Conservation (phyloP, 371 early-diverging fungal genomes). For the Mycotypha africana region DNA sequence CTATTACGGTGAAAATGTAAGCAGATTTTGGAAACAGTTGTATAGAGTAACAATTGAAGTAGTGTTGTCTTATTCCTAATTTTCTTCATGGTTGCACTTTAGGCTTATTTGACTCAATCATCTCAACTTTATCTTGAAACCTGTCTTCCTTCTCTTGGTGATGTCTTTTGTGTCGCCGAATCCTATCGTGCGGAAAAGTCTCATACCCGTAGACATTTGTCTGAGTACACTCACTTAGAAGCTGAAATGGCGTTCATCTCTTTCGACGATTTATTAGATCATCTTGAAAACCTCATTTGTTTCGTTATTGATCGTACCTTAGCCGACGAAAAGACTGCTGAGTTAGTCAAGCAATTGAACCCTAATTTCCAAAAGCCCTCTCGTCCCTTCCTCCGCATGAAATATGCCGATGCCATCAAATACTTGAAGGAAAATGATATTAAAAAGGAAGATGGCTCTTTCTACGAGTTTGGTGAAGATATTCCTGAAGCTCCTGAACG, state of each 20-base stretch:
- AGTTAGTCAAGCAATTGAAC: constrained; percentile 86
- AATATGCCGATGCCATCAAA: constrained; percentile 96
- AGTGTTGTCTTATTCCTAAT: too few relatives aligned
- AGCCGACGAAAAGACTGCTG: constrained; percentile 69
- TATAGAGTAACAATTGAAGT: background rate
- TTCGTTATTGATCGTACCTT: constrained; percentile 82
- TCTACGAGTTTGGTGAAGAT: constrained; percentile 97
- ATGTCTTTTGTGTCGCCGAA: constrained; percentile 97
- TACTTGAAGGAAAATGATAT: constrained; percentile 92
- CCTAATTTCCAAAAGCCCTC: constrained; percentile 84
- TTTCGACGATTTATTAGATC: constrained; percentile 89
- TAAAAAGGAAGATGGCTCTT: constrained; percentile 86
- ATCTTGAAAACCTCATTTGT: constrained; percentile 91
- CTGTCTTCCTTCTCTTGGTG: constrained; percentile 93
- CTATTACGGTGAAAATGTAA: constrained; percentile 92
- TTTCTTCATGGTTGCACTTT: too few relatives aligned
- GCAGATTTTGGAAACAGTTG: background rate
- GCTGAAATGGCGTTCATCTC: constrained; percentile 96
- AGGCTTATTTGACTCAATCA: constrained; percentile 98
- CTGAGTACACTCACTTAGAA: constrained; percentile 99
- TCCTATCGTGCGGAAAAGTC: constrained; percentile 99
- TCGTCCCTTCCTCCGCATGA: constrained; percentile 96
- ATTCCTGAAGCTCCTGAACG: constrained; percentile 99
- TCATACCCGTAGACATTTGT: constrained; percentile 98
- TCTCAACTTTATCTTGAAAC: constrained; percentile 99